Conservation (phyloP, 805 yeast genomes). For the Cyberlindnera galapagoensis region DNA sequence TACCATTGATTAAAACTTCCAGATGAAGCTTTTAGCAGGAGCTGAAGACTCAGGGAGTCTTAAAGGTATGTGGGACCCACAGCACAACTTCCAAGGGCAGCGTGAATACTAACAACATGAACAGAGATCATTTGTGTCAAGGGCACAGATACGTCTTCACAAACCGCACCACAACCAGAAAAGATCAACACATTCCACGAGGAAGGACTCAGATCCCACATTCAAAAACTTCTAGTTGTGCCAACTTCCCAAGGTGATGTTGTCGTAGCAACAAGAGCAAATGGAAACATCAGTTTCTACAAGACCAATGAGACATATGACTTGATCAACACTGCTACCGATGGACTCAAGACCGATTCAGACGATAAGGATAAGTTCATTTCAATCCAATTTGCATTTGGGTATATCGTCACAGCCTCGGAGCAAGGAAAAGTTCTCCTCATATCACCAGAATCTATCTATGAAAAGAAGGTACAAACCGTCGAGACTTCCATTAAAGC, state of each 20-base stretch:
- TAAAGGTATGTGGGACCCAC: slow-evolving; percentile 37
- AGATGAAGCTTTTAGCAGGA: slow-evolving; percentile 59
- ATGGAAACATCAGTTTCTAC: slow-evolving; percentile 37
- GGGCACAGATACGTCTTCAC: slow-evolving; percentile 77
- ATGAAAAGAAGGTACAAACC: slow-evolving; percentile 8
- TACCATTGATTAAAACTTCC: no score
- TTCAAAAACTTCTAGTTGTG: slow-evolving; percentile 33
- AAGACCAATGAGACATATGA: slow-evolving; percentile 25
- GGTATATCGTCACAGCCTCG: slow-evolving; percentile 27
- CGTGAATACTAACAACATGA: not conserved
- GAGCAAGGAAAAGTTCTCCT: slow-evolving; percentile 30
- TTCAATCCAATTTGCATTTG: slow-evolving; percentile 26
- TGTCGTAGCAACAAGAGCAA: slow-evolving; percentile 39
- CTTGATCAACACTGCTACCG: slow-evolving; percentile 13
- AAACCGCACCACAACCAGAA: slow-evolving; percentile 59
- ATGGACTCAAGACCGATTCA: slow-evolving; percentile 8
- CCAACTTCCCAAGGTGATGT: slow-evolving; percentile 26
- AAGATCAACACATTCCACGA: slow-evolving; percentile 38
- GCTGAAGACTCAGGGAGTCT: slow-evolving; percentile 63
- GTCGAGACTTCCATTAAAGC: slow-evolving; percentile 31
- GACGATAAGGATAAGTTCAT: slow-evolving; percentile 32
- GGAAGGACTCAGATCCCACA: slow-evolving; percentile 33
- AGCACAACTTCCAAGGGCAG: accelerated
- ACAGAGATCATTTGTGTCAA: slow-evolving; percentile 49
- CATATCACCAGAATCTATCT: slow-evolving; percentile 17